phyloP scores from a whole-genome alignment of 352 stramenopile genomes.

The Phytophthora nicotianae region DNA sequence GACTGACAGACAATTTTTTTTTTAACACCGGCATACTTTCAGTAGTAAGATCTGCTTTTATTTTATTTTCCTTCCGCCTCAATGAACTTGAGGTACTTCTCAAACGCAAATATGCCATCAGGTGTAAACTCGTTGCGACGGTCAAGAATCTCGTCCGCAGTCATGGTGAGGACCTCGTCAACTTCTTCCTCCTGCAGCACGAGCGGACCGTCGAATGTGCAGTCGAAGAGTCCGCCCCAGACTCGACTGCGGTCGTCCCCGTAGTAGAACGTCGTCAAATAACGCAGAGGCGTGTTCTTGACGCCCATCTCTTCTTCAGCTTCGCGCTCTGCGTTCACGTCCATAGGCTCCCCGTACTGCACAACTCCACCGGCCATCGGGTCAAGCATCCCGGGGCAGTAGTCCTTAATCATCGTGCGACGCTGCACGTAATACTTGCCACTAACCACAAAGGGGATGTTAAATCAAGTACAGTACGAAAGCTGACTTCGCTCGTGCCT shows the following conservation, averaged over 20 bases:
- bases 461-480: neutral
- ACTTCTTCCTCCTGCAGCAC: slow-evolving; percentile 78
- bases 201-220: slow-evolving; percentile 69
- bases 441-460: slow-evolving; percentile 27
- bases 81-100: slow-evolving; percentile 61
- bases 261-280: slow-evolving; percentile 77
- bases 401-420: slow-evolving; percentile 90
- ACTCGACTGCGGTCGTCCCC: slow-evolving; percentile 60
- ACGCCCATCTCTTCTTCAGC: slow-evolving; percentile 88
- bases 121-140: slow-evolving; percentile 74
- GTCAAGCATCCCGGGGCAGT: slow-evolving; percentile 85
- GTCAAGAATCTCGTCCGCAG: slow-evolving; percentile 65
- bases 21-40: no score
- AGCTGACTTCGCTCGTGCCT: slow-evolving; percentile 32
- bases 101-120: slow-evolving; percentile 80
- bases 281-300: slow-evolving; percentile 51
- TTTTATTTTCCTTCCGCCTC: slow-evolving; percentile 15
- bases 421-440: slow-evolving; percentile 86
- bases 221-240: slow-evolving; percentile 83
- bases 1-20: no score
- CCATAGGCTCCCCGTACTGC: slow-evolving; percentile 73
- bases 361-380: slow-evolving; percentile 85
- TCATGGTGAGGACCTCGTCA: slow-evolving; percentile 80
- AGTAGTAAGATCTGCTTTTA: no score
- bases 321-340: slow-evolving; percentile 72